Percentiles rank a stretch among this genome's conserved stretches.
phyloP scores from a whole-genome alignment of 2,329 filamentous ascomycete species.

The Pseudogymnoascus sp. region DNA sequence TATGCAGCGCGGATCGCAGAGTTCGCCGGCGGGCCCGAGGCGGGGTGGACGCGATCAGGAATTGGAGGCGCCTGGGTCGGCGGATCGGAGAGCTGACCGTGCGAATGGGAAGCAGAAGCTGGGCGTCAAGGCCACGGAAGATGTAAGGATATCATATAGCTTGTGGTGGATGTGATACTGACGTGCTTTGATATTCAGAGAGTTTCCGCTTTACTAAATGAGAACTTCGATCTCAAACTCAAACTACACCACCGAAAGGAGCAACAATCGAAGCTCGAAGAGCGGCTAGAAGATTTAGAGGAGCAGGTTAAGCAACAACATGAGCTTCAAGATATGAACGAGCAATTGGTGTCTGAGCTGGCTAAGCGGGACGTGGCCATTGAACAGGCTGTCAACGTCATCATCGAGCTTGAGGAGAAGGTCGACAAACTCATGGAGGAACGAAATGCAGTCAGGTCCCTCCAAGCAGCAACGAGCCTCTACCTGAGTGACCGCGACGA shows the following conservation, averaged over 20 bases:
- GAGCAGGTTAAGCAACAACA: constrained; percentile 32
- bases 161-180: constrained; percentile 9
- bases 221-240: constrained; percentile 70
- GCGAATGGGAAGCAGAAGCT: constrained; percentile 40
- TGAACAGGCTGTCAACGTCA: constrained; percentile 62
- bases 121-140: constrained; percentile 61
- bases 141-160: constrained; percentile 36
- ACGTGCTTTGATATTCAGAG: constrained; percentile 35
- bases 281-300: constrained; percentile 46
- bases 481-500: constrained; percentile 18
- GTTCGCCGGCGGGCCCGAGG: constrained; percentile 23
- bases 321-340: constrained; percentile 50
- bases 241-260: constrained; percentile 64
- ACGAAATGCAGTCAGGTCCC: constrained; percentile 43
- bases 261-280: constrained; percentile 52
- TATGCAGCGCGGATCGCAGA: constrained; percentile 20
- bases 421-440: constrained; percentile 47
- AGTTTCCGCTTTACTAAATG: constrained; percentile 61
- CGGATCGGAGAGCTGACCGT: constrained; percentile 15
- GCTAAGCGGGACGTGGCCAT: constrained; percentile 63
- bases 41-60: constrained; percentile 19
- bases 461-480: constrained; percentile 33
- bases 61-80: constrained; percentile 23
- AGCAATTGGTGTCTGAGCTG: constrained; percentile 50
- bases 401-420: constrained; percentile 55